Evolutionary conservation across 140 eudicot genomes (phyloP), one percentile per base, ranked within the genome.

Genomic region (Bidens hawaiensis): DNA sequence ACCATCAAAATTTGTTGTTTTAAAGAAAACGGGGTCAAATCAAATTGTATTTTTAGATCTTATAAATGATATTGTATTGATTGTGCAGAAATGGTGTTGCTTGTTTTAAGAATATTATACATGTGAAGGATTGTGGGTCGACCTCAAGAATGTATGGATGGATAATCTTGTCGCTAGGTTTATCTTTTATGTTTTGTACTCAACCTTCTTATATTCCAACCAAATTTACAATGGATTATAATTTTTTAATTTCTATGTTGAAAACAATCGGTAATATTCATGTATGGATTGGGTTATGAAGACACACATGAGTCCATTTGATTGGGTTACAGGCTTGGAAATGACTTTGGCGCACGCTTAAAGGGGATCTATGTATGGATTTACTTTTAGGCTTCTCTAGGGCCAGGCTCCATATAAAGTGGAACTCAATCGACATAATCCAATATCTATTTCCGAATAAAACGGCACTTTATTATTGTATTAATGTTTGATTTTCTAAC

Each of bases 51-150:
- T 23, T 23, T 4, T 46, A 46, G 30, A 17, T 30, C 16, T 52
- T 1, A 18, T 42, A 53, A 18, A 3, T 73, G 30, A 64, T 64
- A 14, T 73, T 56, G 4, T 26, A 38, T 10, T 1, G 24, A 33
- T 57, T 48, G 7, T 47, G 73, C 78, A 73, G 78, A 73, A 73
- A 73, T 73, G 78, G 69, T 73, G 73, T 17, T 73, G 78, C 53
- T 26, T 72, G 53, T 72, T 48, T 38, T 73, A 51, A 49, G 22
- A 64, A 30, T 7, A 16, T 46, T 2, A 5, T 56, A 3, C n/a
- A 6, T 26, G 40, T n/a, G 59, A 66, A 51, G 63, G 55, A 34
- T 14, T 66, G 57, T 5, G 13, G 57, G 16, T 58, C 49, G 14
- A 55, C 33, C 14, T 72, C 31, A n/a, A 30, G 33, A 51, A 56